phyloP scores from a whole-genome alignment of 768 basidiomycete genomes.

The Cyathus striatus region DNA sequence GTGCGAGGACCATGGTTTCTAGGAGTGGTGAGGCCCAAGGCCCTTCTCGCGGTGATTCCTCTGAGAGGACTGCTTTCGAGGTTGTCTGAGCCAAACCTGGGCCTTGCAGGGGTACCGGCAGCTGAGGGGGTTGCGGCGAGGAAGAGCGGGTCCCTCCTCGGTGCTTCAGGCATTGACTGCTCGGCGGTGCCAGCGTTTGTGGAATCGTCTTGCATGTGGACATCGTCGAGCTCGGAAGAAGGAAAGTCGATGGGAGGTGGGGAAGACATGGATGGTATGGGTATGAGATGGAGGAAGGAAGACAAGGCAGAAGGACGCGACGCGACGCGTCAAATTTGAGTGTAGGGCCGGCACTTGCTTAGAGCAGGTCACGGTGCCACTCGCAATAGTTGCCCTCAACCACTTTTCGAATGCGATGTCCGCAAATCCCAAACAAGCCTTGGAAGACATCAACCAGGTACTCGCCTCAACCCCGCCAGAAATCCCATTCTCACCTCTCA shows the following conservation, averaged over 20 bases:
- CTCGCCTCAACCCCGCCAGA: not conserved
- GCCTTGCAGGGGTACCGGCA: constrained; percentile 44
- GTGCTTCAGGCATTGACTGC: constrained; percentile 37
- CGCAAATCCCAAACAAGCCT: too few species aligned
- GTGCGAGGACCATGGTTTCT: too few species aligned
- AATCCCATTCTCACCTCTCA: too few species aligned
- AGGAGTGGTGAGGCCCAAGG: constrained; percentile 52
- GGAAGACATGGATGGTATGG: constrained; percentile 46
- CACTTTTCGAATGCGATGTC: too few species aligned
- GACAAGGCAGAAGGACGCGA: constrained; percentile 28
- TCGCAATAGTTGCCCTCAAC: too few species aligned
- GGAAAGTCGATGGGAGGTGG: constrained; percentile 63
- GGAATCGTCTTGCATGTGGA: constrained; percentile 41
- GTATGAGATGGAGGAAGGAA: constrained; percentile 5
- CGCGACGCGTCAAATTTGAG: constrained; percentile 46
- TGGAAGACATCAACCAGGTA: constrained; percentile 1
- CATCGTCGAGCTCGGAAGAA: constrained; percentile 52
- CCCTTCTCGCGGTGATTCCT: constrained; percentile 43
- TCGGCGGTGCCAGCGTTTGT: constrained; percentile 21
- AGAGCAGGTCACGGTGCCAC: not conserved
- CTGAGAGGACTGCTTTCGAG: constrained; percentile 44
- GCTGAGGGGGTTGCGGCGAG: constrained; percentile 49
- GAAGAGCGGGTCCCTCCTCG: constrained; percentile 43
- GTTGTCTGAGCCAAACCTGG: constrained; percentile 25
- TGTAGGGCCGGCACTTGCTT: constrained; percentile 43